These are phyloP conservation scores for Xylaria nigripes DNA, from an alignment of 495 filamentous ascomycete species.

Conservation along the genomic window DNA sequence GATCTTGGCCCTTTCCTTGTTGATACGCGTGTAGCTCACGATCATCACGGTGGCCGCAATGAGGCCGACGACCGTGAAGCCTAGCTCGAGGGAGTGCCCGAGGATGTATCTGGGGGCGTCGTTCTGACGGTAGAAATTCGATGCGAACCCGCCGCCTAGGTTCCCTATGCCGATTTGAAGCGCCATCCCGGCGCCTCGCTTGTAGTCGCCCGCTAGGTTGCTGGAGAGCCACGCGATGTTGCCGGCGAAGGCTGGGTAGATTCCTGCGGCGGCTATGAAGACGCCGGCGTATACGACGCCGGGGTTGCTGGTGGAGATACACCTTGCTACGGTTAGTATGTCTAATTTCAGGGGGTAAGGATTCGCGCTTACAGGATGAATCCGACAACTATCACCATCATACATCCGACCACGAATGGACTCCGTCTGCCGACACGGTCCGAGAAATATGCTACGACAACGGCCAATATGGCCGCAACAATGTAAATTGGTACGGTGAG, in stretches of 20 bases:
- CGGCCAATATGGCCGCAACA: constrained; percentile 50
- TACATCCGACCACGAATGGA: constrained; percentile 54
- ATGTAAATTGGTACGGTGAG: constrained; percentile 71
- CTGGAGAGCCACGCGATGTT: constrained; percentile 64
- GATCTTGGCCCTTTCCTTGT: constrained; percentile 46
- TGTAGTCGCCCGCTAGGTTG: constrained; percentile 64
- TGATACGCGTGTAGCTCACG: constrained; percentile 50
- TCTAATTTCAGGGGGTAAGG: neutral
- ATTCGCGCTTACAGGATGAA: constrained; percentile 47
- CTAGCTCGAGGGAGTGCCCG: constrained; percentile 62
- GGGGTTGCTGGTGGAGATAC: constrained; percentile 42
- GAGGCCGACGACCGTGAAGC: constrained; percentile 55
- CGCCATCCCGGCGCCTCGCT: constrained; percentile 65
- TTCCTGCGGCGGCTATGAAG: constrained; percentile 60
- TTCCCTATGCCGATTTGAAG: constrained; percentile 69
- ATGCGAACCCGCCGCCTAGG: constrained; percentile 64
- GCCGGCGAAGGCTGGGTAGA: constrained; percentile 55
- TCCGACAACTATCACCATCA: constrained; percentile 55
- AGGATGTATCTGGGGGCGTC: constrained; percentile 59
- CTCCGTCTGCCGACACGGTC: constrained; percentile 53
- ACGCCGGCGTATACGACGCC: constrained; percentile 65
- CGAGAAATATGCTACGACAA: constrained; percentile 50
- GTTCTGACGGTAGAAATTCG: constrained; percentile 63
- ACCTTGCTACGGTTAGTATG: constrained; percentile 29
- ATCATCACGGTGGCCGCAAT: constrained; percentile 49